Evolutionary conservation across 2,329 filamentous ascomycete genomes (phyloP), one percentile per base, ranked within the genome.

Genomic region (Colletotrichum sp.): DNA sequence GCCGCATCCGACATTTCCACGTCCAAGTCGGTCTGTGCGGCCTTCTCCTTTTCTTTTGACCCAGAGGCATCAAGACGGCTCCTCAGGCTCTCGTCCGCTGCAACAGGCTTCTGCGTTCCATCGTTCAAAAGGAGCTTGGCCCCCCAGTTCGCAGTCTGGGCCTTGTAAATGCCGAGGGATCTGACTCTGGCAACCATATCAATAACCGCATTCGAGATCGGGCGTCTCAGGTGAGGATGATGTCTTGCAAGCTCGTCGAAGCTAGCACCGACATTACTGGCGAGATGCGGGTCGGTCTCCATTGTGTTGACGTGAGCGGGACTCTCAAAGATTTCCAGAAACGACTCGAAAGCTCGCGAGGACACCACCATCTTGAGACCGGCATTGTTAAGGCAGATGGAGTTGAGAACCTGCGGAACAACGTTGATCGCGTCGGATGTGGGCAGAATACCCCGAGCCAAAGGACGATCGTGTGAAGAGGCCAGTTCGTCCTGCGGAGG

Each of bases 241-340:
- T 99, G 97, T 55, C 97, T 93, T 68, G 96, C 94, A 75, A 99
- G 90, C 84, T 99, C 97, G 83, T 99, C 97, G 81, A 99, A 98
- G 55, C 93, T 94, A 30, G 91, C 91, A 13, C 97, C 97, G 66
- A 99, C 90, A 52, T 92, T 91, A 34, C 90, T 91, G 12, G 96
- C 91, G 74, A 98, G 88, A 43, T 89, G 87, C 7, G 90, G 87
- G 78, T 98, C 96, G 48, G 89, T 88, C 77, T 95, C 92, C 89
- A 99, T 93, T 78, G 93, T 94, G 79, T 94, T 95, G 74, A 99
- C 92, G 84, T 99, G 98, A 18, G 92, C 90, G 4, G 96, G 93
- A 79, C 95, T 99, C 84, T 98, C 95, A 79, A 99, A 99, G n/a
- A 99, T 95, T 82, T 98, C 95, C 78, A 99, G 94, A 82, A 96